phyloP scores from a whole-genome alignment of 768 basidiomycete species.

The Amanita subjunquillea region DNA sequence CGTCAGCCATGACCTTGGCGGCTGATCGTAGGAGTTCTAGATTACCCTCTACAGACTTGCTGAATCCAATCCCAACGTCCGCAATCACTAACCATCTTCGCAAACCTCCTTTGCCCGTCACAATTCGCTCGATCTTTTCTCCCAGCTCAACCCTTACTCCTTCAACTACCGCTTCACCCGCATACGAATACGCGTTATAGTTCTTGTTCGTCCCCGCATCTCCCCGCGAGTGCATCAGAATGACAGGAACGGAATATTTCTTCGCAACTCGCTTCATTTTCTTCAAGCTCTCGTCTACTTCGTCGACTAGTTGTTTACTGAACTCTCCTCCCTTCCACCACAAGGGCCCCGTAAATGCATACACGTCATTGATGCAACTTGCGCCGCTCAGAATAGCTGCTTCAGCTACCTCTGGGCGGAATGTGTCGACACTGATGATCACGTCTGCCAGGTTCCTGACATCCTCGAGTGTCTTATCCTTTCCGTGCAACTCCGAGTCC shows the following conservation, averaged over 20 bases:
- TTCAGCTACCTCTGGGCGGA: constrained; percentile 72
- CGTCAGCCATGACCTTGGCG: constrained; percentile 34
- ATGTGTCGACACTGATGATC: constrained; percentile 81
- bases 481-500: constrained; percentile 6
- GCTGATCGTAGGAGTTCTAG: constrained; percentile 50
- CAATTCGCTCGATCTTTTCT: constrained; percentile 48
- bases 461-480: not conserved
- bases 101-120: constrained; percentile 62
- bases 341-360: constrained; percentile 55
- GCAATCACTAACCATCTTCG: constrained; percentile 82
- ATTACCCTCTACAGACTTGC: constrained; percentile 74
- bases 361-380: constrained; percentile 90
- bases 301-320: constrained; percentile 11
- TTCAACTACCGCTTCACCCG: constrained; percentile 37
- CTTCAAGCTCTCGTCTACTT: constrained; percentile 29
- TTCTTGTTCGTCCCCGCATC: constrained; percentile 71
- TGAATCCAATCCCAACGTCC: constrained; percentile 94
- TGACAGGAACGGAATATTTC: constrained; percentile 60
- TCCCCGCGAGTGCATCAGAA: constrained; percentile 93
- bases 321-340: constrained; percentile 1
- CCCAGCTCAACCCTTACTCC: constrained; percentile 70
- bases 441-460: constrained; percentile 14
- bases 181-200: constrained; percentile 36
- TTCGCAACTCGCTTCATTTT: constrained; percentile 62
- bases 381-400: constrained; percentile 75